These are phyloP conservation scores for Sclerotinia subarctica DNA, from an alignment of 2,329 filamentous ascomycete genomes.

Conservation along the genomic window DNA sequence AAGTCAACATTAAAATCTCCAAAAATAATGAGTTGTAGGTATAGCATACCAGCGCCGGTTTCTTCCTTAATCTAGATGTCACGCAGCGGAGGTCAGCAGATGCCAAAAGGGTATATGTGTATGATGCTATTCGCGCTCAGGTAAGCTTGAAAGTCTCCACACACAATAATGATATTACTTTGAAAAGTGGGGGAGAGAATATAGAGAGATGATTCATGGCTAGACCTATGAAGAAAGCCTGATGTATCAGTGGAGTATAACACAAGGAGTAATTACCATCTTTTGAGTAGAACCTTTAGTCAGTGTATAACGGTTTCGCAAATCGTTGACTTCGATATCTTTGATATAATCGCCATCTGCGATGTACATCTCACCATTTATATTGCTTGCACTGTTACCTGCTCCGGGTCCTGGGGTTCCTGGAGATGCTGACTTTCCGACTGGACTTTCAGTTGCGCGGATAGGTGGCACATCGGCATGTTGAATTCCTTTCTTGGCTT, in stretches of 20 bases:
- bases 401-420: constrained; percentile 31
- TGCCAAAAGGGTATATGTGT: constrained; percentile 70
- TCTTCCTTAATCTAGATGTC: constrained; percentile 98
- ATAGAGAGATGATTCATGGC: constrained; percentile 36
- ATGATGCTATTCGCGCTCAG: constrained; percentile 57
- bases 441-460: constrained; percentile 44
- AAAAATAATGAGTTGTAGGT: constrained; percentile 45
- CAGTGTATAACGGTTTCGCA: constrained; percentile 93
- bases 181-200: constrained; percentile 38
- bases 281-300: constrained; percentile 97
- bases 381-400: constrained; percentile 45
- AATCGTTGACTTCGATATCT: constrained; percentile 97
- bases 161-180: constrained; percentile 40
- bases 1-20: constrained; percentile 53
- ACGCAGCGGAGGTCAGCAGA: constrained; percentile 89
- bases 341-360: constrained; percentile 97
- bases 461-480: constrained; percentile 87
- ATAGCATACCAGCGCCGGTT: constrained; percentile 96
- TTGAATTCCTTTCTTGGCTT: constrained; percentile 84
- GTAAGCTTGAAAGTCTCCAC: constrained; percentile 68
- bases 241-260: constrained; percentile 64
- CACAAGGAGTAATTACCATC: constrained; percentile 91
- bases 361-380: constrained; percentile 88
- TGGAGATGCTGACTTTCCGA: constrained; percentile 34
- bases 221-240: constrained; percentile 40